Conservation (phyloP, 2,329 filamentous ascomycete genomes). For the Passalora sequoiae region DNA sequence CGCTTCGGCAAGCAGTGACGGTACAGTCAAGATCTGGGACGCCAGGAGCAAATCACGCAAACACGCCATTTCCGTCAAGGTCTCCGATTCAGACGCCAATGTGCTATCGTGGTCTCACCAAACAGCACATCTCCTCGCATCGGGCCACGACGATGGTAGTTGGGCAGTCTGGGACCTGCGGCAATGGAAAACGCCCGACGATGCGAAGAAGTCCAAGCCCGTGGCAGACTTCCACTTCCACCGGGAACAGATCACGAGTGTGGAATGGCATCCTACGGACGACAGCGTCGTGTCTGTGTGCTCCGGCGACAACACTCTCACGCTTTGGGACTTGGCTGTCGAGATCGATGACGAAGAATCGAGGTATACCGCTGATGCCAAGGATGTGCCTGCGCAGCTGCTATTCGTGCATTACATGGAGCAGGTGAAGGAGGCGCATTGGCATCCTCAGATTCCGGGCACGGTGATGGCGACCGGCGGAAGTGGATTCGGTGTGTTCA, state of each 20-base stretch:
- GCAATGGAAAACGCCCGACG: conserved; percentile 68
- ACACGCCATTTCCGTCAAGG: conserved; percentile 79
- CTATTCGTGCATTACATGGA: conserved; percentile 97
- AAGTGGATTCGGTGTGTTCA: conserved; percentile 62
- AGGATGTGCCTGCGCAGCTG: conserved; percentile 88
- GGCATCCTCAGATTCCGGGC: conserved; percentile 94
- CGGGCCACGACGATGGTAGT: conserved; percentile 85
- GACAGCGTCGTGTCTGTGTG: conserved; percentile 93
- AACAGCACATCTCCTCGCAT: conserved; percentile 83
- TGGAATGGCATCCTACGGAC: conserved; percentile 97
- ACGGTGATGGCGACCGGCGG: conserved; percentile 84
- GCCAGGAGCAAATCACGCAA: conserved; percentile 82
- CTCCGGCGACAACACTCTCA: conserved; percentile 88
- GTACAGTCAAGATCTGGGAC: conserved; percentile 94
- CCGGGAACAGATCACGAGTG: conserved; percentile 89
- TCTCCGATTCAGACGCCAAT: conserved; percentile 83
- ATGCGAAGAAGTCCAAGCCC: conserved; percentile 57
- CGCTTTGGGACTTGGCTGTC: conserved; percentile 92
- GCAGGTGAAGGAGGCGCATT: conserved; percentile 91
- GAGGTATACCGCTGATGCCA: conserved; percentile 76
- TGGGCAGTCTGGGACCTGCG: conserved; percentile 97
- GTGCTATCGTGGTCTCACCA: conserved; percentile 92
- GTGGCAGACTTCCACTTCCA: conserved; percentile 95
- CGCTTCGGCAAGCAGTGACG: conserved; percentile 87
- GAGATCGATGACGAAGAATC: conserved; percentile 97